phyloP scores from a whole-genome alignment of 208 protist genomes.

The Acanthamoeba rhysodes region DNA sequence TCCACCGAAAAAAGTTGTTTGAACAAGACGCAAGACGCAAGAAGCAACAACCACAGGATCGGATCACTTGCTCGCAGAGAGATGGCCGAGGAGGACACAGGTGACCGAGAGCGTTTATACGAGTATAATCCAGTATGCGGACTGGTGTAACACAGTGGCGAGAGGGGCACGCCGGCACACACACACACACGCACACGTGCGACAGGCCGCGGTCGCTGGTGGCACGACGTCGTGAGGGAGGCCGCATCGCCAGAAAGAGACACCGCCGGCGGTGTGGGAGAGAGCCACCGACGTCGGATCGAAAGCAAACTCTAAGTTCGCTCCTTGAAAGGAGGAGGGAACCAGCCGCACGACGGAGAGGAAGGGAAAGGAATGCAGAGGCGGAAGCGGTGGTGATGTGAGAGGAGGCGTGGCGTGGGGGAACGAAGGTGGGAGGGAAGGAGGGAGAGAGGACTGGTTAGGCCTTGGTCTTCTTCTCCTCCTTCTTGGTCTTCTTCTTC shows the following conservation, averaged over 20 bases:
- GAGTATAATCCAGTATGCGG: background rate
- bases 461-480: background rate
- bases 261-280: background rate
- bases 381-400: background rate
- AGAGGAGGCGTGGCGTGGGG: too few species aligned
- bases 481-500: constrained; percentile 60
- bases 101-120: background rate
- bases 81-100: background rate
- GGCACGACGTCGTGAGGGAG: too few species aligned
- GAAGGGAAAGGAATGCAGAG: background rate
- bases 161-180: background rate
- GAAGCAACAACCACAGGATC: background rate
- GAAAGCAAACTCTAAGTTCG: constrained; percentile 25
- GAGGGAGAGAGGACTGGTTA: background rate
- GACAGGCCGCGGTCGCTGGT: background rate
- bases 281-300: background rate
- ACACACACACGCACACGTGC: background rate
- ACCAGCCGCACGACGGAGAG: too few species aligned
- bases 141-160: background rate
- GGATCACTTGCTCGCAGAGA: too few species aligned
- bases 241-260: too few species aligned
- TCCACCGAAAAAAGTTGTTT: background rate
- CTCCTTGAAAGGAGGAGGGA: background rate
- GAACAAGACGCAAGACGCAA: background rate
- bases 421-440: background rate